Evolutionary conservation across 108 stramenopile species (phyloP).

Genomic region (Bacterosira constricta): DNA sequence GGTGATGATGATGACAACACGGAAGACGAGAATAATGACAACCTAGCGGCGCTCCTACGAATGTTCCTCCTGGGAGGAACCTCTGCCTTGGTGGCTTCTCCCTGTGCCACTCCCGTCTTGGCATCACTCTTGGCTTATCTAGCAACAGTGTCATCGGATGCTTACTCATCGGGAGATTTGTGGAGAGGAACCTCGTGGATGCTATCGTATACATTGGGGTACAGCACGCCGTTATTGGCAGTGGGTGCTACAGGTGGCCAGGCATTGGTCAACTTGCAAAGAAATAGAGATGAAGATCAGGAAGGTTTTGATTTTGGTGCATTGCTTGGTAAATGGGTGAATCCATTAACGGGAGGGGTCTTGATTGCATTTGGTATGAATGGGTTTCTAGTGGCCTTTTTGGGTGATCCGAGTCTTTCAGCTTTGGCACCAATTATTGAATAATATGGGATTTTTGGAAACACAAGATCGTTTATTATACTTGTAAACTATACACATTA

Average conservation of each 20-base stretch:
- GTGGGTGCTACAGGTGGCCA: conserved; percentile 80
- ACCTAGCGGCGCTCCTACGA: conserved; percentile 53
- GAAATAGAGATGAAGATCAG: conserved; percentile 33
- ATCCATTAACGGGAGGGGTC: conserved; percentile 76
- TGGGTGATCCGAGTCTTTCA: conserved; percentile 83
- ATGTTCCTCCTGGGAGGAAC: conserved; percentile 86
- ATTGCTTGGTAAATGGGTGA: conserved; percentile 57
- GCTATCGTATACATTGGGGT: conserved; percentile 78
- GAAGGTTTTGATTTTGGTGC: conserved; percentile 45
- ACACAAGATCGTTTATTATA: no score
- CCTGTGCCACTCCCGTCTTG: conserved; percentile 85
- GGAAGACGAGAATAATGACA: conserved; percentile 21
- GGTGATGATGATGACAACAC: neutral
- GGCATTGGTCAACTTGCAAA: conserved; percentile 66
- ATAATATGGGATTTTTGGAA: conserved; percentile 13
- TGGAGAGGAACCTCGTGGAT: conserved; percentile 70
- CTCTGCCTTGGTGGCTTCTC: conserved; percentile 77
- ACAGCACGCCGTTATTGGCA: conserved; percentile 75
- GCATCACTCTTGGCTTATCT: conserved; percentile 82
- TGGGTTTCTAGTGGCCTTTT: conserved; percentile 69
- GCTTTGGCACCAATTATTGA: conserved; percentile 64
- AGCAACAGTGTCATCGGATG: conserved; percentile 71
- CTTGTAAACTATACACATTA: no score
- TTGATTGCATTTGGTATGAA: conserved; percentile 80
- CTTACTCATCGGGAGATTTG: conserved; percentile 64